Evolutionary conservation across 225 moss, liverwort and hornwort genomes (phyloP).

Genomic region (Marchantia polymorpha): DNA sequence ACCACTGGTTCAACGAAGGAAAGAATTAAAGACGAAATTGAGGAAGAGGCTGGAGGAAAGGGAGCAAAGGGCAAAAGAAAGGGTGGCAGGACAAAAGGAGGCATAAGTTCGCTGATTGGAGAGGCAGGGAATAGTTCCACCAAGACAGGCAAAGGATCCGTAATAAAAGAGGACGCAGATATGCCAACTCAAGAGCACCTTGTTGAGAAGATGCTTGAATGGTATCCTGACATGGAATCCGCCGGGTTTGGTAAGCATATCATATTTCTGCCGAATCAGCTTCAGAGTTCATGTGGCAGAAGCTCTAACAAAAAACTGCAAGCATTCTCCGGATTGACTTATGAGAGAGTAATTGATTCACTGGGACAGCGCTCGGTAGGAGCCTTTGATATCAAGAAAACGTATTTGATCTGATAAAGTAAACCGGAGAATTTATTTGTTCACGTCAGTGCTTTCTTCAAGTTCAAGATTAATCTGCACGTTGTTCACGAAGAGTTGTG

Average conservation of each 20-base stretch:
- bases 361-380: too few species aligned
- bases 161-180: constrained; percentile 56
- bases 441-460: too few species aligned
- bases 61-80: constrained; percentile 45
- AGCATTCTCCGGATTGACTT: too few species aligned
- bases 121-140: constrained; percentile 44
- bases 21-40: constrained; percentile 43
- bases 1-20: constrained; percentile 44
- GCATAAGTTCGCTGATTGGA: constrained; percentile 48
- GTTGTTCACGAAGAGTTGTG: too few species aligned
- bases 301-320: too few species aligned
- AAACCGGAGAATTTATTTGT: too few species aligned
- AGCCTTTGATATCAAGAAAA: too few species aligned
- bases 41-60: constrained; percentile 57
- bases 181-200: constrained; percentile 57
- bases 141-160: constrained; percentile 46
- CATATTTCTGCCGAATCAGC: too few species aligned
- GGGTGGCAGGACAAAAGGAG: constrained; percentile 55
- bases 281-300: not conserved
- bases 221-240: constrained; percentile 85
- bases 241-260: constrained; percentile 69
- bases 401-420: too few species aligned
- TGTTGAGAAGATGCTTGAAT: constrained; percentile 67
- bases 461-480: too few species aligned
- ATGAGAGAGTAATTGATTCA: too few species aligned